Evolutionary conservation across 345 rosid species (phyloP).

Genomic region (Orychophragmus violaceus): DNA sequence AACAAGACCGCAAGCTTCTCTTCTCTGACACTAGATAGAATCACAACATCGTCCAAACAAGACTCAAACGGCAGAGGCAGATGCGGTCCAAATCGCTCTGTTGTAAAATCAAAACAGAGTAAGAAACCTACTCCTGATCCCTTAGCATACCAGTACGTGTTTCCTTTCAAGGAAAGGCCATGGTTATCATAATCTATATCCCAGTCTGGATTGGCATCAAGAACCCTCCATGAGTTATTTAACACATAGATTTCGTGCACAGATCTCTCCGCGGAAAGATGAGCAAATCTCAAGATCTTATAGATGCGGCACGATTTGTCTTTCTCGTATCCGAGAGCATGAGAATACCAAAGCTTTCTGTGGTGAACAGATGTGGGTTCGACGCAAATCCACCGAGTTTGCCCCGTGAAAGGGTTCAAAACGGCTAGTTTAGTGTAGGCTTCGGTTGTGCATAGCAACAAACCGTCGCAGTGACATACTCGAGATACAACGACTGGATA

Average conservation of each 20-base stretch:
- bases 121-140: neutral
- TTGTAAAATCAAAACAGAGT: neutral
- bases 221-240: neutral
- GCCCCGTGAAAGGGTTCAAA: neutral
- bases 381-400: neutral
- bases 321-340: neutral
- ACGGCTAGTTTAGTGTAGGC: neutral
- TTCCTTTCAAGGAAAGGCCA: neutral
- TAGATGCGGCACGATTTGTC: neutral
- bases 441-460: neutral
- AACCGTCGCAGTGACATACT: constrained; percentile 2
- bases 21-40: neutral
- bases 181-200: neutral
- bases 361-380: neutral
- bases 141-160: neutral
- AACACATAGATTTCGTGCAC: neutral
- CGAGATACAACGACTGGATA: neutral
- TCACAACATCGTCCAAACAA: neutral
- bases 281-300: neutral
- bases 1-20: neutral
- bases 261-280: neutral
- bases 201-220: neutral
- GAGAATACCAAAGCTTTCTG: neutral
- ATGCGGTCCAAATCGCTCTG: neutral
- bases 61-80: neutral